phyloP scores from a whole-genome alignment of 345 rosid genomes.

The Noccaea caerulescens region DNA sequence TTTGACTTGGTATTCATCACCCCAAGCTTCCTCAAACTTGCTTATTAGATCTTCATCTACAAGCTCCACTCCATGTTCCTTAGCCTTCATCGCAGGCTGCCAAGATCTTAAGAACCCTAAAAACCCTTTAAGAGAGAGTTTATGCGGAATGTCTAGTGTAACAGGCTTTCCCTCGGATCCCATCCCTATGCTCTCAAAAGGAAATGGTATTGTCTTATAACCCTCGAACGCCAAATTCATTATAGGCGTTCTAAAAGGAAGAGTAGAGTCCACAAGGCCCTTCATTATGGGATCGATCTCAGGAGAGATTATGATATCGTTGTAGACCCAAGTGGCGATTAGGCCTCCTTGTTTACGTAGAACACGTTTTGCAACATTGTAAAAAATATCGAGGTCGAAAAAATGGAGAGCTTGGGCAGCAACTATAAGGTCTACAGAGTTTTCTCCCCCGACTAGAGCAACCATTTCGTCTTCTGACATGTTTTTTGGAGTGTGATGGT shows the following conservation, averaged over 20 bases:
- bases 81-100: conserved; percentile 57
- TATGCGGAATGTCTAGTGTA: conserved; percentile 53
- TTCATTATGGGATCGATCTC: conserved; percentile 54
- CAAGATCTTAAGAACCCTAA: conserved; percentile 52
- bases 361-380: conserved; percentile 51
- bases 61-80: conserved; percentile 66
- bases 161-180: conserved; percentile 61
- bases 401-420: conserved; percentile 63
- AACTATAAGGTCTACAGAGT: conserved; percentile 48
- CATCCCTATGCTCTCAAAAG: conserved; percentile 58
- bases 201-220: conserved; percentile 59
- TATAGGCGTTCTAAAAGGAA: conserved; percentile 52
- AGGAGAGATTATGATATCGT: conserved; percentile 48
- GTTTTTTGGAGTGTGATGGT: conserved; percentile 38
- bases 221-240: conserved; percentile 46
- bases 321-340: conserved; percentile 66
- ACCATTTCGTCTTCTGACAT: conserved; percentile 45
- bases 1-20: conserved; percentile 52
- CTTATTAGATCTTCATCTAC: conserved; percentile 48
- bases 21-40: conserved; percentile 65
- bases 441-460: conserved; percentile 38
- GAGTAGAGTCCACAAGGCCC: conserved; percentile 53
- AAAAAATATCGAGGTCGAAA: conserved; percentile 61
- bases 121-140: conserved; percentile 56
- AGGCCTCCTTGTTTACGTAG: conserved; percentile 64